Evolutionary conservation across 192 early-diverging fungal species (phyloP), one percentile per base, ranked within the genome.

Genomic region (Gaertneriomyces sp.): DNA sequence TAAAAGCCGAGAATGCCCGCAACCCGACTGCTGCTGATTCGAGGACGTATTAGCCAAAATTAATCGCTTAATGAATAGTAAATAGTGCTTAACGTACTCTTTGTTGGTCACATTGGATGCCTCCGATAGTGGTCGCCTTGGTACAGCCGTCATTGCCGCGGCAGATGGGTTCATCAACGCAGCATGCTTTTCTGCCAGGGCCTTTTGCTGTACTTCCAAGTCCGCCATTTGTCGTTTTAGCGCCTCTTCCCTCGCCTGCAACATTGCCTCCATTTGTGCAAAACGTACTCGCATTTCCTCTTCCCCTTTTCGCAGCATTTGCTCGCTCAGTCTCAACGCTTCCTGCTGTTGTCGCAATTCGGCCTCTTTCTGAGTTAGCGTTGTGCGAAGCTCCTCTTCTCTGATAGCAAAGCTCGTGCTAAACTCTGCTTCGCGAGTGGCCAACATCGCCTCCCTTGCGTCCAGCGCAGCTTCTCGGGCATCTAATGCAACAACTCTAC

Each of bases 241-340:
- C 41, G 38, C 73, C 51, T 75, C 73, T 45, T 73, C 69, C 19
- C 60, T 61, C 25, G 59, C 54, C 8, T 42, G 14, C n/a, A 60
- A 0, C 17, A 12, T 45, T 11, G 42, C 41, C 42, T 60, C 14
- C 42, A n/a, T 17, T 45, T 5, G 39, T 12, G 25, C 40, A 14
- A 72, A 11, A 33, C 69, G 62, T 12, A 58, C 57, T 9, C 60
- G 50, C 12, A 75, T 9, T 19, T 40, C 58, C 39, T 45, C 47
- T 45, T 75, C 73, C 11, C 73, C 63, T 49, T 52, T 25, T 54
- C 42, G 19, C 16, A 75, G 41, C 33, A 72, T 69, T 12, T 75
- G 69, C 47, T 75, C 73, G 8, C 61, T n/a, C 42, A 45, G 51
- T 49, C 56, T 66, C 12, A 71, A n/a, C n/a, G 49, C 49, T 51